Conservation (phyloP, 192 early-diverging fungal species). For the Backusella tuberculispora region DNA sequence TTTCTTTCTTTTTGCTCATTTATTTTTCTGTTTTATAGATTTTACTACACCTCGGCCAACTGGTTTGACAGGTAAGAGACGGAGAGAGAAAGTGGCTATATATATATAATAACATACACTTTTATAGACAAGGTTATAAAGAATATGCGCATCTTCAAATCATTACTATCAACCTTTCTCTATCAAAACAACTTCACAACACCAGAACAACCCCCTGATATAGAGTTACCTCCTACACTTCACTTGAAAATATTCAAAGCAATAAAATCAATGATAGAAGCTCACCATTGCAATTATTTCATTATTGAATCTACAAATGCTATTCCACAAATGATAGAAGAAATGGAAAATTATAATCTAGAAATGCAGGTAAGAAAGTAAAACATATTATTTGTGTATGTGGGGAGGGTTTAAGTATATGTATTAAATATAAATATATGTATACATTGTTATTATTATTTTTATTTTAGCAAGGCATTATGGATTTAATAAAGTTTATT, state of each 20-base stretch:
- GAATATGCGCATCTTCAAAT: conserved; percentile 53
- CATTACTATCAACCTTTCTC: conserved; percentile 45
- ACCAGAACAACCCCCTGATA: conserved; percentile 12
- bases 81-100: not conserved
- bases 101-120: not conserved
- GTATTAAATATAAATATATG: conserved; percentile 4
- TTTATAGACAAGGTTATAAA: conserved; percentile 45
- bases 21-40: conserved; percentile 25
- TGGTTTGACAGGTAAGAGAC: not conserved
- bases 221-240: not conserved
- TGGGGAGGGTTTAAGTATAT: not conserved
- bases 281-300: conserved; percentile 65
- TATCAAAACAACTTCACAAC: conserved; percentile 39
- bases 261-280: conserved; percentile 45
- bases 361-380: conserved; percentile 44
- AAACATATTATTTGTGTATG: not conserved
- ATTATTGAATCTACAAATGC: conserved; percentile 51
- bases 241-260: conserved; percentile 37
- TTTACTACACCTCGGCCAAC: conserved; percentile 47
- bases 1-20: not conserved
- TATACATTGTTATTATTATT: not conserved
- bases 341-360: conserved; percentile 48
- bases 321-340: conserved; percentile 56
- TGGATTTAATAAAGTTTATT: conserved; percentile 59
- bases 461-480: conserved; percentile 46